Evolutionary conservation across 2,329 filamentous ascomycete species (phyloP).

Genomic region (Kalmusia sp.): DNA sequence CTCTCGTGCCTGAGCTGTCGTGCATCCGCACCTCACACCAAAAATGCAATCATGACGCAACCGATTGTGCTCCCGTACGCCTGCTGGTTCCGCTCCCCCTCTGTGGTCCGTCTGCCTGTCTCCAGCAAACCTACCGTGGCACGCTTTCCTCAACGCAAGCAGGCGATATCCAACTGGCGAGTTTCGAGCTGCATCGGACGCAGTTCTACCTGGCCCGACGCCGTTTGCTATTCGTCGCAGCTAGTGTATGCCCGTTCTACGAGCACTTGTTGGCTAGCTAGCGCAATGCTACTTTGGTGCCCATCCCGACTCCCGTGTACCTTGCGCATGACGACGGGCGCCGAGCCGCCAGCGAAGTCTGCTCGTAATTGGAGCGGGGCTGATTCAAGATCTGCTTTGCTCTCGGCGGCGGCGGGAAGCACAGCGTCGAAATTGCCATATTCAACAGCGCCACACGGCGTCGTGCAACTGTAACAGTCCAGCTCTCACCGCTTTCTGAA

Average conservation of each 20-base stretch:
- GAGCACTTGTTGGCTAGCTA: conserved; percentile 2
- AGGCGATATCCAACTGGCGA: not conserved
- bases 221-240: conserved; percentile 12
- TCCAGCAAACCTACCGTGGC: no score
- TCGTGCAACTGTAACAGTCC: conserved; percentile 32
- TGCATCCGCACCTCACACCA: not conserved
- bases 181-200: not conserved
- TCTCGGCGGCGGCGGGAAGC: conserved; percentile 13
- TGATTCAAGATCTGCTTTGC: not conserved
- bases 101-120: not conserved
- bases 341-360: conserved; percentile 18
- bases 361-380: conserved; percentile 19
- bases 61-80: not conserved
- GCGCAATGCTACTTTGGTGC: conserved; percentile 16
- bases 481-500: conserved; percentile 40
- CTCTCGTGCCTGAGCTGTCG: conserved; percentile 3
- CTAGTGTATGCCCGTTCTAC: conserved; percentile 3
- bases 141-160: not conserved
- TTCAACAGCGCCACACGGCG: conserved; percentile 40
- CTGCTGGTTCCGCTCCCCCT: not conserved
- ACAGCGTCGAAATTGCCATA: conserved; percentile 32
- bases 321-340: conserved; percentile 33
- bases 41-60: conserved; percentile 4
- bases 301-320: conserved; percentile 15
- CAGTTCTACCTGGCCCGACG: not conserved